These are phyloP conservation scores for Exophiala mesophila DNA, from an alignment of 2,329 filamentous ascomycete species.

Conservation along the genomic window DNA sequence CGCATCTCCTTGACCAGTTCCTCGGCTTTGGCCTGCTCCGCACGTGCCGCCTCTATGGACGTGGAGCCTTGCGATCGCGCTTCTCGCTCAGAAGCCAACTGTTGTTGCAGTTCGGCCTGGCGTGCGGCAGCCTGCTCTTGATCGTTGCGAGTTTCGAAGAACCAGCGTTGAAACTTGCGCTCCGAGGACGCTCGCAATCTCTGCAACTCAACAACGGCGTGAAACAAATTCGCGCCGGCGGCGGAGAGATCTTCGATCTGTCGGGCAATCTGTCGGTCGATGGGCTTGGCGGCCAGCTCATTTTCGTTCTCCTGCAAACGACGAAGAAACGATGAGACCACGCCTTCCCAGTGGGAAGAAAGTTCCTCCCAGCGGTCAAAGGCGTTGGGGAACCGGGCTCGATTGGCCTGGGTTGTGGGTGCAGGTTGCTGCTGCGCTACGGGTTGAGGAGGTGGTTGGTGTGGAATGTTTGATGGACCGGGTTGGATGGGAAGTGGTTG, in stretches of 20 bases:
- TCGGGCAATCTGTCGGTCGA: conserved; percentile 81
- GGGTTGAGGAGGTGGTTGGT: conserved; percentile 11
- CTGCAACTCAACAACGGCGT: conserved; percentile 94
- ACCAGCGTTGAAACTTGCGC: conserved; percentile 97
- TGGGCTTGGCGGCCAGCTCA: conserved; percentile 73
- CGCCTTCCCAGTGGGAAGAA: conserved; percentile 95
- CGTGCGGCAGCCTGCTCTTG: conserved; percentile 80
- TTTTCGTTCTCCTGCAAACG: conserved; percentile 85
- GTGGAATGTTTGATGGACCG: conserved; percentile 33
- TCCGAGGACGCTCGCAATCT: conserved; percentile 90
- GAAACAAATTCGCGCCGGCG: conserved; percentile 92
- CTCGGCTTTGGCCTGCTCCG: conserved; percentile 64
- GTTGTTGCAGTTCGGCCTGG: conserved; percentile 71
- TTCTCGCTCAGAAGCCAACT: conserved; percentile 69
- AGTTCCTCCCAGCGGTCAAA: conserved; percentile 97
- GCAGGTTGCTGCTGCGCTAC: conserved; percentile 16
- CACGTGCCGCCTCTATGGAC: conserved; percentile 61
- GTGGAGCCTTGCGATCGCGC: conserved; percentile 58
- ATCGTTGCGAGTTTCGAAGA: conserved; percentile 87
- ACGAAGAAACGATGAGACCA: conserved; percentile 96
- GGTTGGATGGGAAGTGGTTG: conserved; percentile 7
- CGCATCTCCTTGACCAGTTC: conserved; percentile 84
- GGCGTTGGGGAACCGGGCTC: conserved; percentile 66
- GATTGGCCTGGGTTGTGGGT: conserved; percentile 18
- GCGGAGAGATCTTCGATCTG: conserved; percentile 97